Evolutionary conservation across 192 early-diverging fungal genomes (phyloP).

Genomic region (Gigaspora rosea): DNA sequence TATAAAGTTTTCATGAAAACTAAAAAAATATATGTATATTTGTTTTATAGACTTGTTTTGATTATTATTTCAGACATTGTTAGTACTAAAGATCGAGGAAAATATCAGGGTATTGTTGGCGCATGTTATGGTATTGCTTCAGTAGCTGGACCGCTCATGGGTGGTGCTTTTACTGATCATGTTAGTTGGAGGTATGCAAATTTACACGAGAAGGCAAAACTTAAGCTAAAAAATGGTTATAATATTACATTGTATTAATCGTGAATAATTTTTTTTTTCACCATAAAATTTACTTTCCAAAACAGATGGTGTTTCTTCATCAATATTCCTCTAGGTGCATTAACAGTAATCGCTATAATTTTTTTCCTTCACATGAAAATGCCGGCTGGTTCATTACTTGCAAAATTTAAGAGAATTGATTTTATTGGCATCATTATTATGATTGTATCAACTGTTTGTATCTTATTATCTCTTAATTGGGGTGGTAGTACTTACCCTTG

Average conservation of each 20-base stretch:
- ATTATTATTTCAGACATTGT: background rate
- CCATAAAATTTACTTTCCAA: no score
- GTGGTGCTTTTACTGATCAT: no score
- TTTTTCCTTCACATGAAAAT: constrained; percentile 61
- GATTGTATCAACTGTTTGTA: constrained; percentile 40
- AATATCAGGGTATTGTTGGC: no score
- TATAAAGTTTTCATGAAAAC: background rate
- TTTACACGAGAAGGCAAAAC: constrained; percentile 56
- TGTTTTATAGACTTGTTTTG: background rate
- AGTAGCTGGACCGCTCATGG: background rate
- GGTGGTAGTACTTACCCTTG: no score
- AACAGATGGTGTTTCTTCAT: constrained; percentile 57
- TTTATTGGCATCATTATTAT: constrained; percentile 57
- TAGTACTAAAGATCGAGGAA: background rate
- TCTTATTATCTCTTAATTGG: no score
- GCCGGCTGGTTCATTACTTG: constrained; percentile 44
- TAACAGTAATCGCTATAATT: constrained; percentile 45
- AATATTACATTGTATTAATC: no score
- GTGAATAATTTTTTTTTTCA: background rate
- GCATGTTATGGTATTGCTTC: constrained; percentile 51
- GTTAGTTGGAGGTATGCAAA: no score
- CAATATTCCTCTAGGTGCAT: constrained; percentile 58
- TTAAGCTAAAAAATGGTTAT: no score
- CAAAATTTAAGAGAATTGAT: constrained; percentile 67
- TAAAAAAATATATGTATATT: background rate